A percentile compares a stretch with the other conserved stretches of the same genome.
Conservation (phyloP, 345 rosid genomes). For the Barbarea vulgaris region DNA sequence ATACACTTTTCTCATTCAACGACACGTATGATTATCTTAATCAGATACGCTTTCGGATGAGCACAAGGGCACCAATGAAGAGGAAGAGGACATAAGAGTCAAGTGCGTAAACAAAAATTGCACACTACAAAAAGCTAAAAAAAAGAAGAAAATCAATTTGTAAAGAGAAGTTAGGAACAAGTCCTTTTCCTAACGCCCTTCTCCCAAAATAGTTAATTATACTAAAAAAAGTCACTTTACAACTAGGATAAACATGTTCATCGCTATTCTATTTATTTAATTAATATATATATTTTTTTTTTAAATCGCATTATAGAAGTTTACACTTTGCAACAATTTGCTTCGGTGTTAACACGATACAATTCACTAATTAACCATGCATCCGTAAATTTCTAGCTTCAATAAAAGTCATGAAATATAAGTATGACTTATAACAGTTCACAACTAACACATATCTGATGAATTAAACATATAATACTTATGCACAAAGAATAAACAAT, state of each 20-base stretch:
- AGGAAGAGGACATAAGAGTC: conserved; percentile 33
- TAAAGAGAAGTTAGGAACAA: conserved; percentile 52
- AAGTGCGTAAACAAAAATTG: conserved; percentile 43
- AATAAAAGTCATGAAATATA: background rate
- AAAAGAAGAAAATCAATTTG: conserved; percentile 39
- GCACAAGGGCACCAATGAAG: conserved; percentile 38
- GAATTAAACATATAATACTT: background rate
- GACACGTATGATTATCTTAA: conserved; percentile 36
- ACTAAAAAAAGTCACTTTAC: conserved; percentile 30
- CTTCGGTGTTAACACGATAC: background rate
- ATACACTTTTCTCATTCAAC: conserved; percentile 10
- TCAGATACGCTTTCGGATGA: conserved; percentile 35
- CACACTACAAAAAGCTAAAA: conserved; percentile 35
- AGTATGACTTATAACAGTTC: background rate
- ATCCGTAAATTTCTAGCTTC: background rate
- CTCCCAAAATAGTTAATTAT: conserved; percentile 29
- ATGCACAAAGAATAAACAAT: background rate
- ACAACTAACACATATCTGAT: background rate
- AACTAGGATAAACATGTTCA: conserved; percentile 34
- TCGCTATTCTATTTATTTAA: conserved; percentile 1
- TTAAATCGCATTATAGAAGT: conserved; percentile 34
- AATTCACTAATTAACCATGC: background rate
- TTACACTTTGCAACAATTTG: conserved; percentile 23
- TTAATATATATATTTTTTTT: background rate
- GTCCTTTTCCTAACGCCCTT: conserved; percentile 51